A percentile compares a stretch with the other conserved stretches of the same genome.
These are phyloP conservation scores for Fusarium chaquense DNA, from an alignment of 2,329 filamentous ascomycete genomes.

Conservation along the genomic window DNA sequence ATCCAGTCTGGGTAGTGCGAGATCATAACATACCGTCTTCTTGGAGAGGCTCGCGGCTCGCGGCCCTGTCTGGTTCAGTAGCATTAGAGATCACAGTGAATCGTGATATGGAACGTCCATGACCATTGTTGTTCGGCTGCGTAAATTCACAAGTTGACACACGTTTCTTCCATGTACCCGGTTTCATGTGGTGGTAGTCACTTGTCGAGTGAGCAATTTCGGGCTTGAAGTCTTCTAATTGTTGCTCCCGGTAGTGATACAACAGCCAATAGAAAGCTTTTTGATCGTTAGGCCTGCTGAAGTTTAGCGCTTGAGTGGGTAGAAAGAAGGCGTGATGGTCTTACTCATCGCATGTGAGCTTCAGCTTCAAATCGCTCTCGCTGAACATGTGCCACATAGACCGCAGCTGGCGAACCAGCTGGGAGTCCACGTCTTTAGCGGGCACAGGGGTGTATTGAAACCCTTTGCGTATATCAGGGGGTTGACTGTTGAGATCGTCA, in stretches of 20 bases:
- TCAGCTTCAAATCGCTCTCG: slow-evolving; percentile 76
- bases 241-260: slow-evolving; percentile 82
- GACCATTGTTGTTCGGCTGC: slow-evolving; percentile 59
- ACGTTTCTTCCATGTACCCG: slow-evolving; percentile 68
- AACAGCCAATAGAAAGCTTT: slow-evolving; percentile 93
- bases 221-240: slow-evolving; percentile 87
- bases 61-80: slow-evolving; percentile 57
- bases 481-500: slow-evolving; percentile 66
- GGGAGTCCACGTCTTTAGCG: slow-evolving; percentile 78
- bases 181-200: slow-evolving; percentile 86
- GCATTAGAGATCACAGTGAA: slow-evolving; percentile 75
- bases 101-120: slow-evolving; percentile 67
- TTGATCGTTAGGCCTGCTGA: slow-evolving; percentile 82
- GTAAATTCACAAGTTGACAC: slow-evolving; percentile 72
- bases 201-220: slow-evolving; percentile 86
- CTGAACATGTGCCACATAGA: slow-evolving; percentile 91
- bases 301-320: slow-evolving; percentile 39
- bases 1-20: slow-evolving; percentile 61
- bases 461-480: slow-evolving; percentile 70
- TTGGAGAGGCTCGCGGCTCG: slow-evolving; percentile 87
- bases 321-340: slow-evolving; percentile 48
- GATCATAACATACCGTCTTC: slow-evolving; percentile 67
- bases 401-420: slow-evolving; percentile 86
- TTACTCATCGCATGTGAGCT: slow-evolving; percentile 74
- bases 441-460: slow-evolving; percentile 69